These are phyloP conservation scores for Pouteria glomerata DNA, from an alignment of 148 eudicot genomes.

Conservation along the genomic window DNA sequence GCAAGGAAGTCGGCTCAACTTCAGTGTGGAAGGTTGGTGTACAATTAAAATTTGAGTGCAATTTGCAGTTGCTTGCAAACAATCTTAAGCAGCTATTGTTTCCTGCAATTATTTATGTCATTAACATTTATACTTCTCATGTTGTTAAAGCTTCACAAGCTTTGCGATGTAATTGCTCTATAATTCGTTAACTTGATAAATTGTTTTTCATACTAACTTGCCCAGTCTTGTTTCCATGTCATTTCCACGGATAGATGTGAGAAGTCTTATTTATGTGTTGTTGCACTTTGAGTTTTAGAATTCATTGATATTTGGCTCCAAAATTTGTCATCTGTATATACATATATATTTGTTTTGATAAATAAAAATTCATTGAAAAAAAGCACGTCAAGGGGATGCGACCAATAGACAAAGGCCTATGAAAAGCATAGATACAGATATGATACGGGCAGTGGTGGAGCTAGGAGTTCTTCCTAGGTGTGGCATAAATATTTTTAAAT, in stretches of 20 bases:
- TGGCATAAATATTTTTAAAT: too few relatives aligned
- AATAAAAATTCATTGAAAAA: too few relatives aligned
- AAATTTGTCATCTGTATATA: not conserved
- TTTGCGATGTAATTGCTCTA: not conserved
- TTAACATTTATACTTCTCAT: too few relatives aligned
- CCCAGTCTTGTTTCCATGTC: not conserved
- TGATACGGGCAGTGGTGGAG: too few relatives aligned
- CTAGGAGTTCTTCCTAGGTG: too few relatives aligned
- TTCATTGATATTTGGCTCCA: not conserved
- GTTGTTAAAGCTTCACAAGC: too few relatives aligned
- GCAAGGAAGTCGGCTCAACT: constrained; percentile 52
- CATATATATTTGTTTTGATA: not conserved
- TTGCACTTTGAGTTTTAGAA: not conserved
- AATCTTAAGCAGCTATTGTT: not conserved
- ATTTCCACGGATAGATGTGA: not conserved
- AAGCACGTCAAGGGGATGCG: too few relatives aligned
- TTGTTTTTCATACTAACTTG: not conserved
- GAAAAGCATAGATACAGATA: too few relatives aligned
- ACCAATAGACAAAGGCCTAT: too few relatives aligned
- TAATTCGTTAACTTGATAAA: not conserved
- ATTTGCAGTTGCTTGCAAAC: not conserved
- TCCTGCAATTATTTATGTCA: constrained; percentile 1
- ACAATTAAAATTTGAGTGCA: not conserved
- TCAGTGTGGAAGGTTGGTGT: constrained; percentile 55
- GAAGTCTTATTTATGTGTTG: not conserved